These are phyloP conservation scores for Puya raimondii DNA, from an alignment of 176 grass and related monocot species.

Conservation along the genomic window DNA sequence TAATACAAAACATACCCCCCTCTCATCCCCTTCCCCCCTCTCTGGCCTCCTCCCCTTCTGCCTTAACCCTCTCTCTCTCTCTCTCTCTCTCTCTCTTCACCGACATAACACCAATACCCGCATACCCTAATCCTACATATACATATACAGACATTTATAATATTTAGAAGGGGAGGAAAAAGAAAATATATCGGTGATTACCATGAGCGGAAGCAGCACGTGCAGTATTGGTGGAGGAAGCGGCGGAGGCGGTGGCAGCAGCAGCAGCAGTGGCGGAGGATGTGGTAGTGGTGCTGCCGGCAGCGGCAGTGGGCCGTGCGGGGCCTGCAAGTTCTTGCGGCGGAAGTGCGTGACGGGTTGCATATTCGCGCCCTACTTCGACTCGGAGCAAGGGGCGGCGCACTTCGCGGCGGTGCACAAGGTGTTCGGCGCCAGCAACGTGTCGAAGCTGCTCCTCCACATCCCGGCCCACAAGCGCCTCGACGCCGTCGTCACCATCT, in stretches of 20 bases:
- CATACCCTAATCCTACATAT: no score
- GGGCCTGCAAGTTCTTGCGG: conserved; percentile 91
- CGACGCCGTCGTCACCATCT: conserved; percentile 94
- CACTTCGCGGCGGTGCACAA: conserved; percentile 98
- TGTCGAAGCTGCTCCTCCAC: conserved; percentile 93
- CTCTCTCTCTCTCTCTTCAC: conserved; percentile 5
- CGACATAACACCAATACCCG: neutral
- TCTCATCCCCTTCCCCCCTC: conserved; percentile 20
- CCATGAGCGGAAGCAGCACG: conserved; percentile 6
- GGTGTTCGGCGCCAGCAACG: conserved; percentile 98
- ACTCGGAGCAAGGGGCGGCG: conserved; percentile 89
- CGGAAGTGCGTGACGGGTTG: conserved; percentile 94
- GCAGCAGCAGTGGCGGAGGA: conserved; percentile 32
- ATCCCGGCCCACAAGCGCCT: conserved; percentile 90
- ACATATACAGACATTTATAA: no score
- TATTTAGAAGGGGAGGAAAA: neutral
- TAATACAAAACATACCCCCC: conserved; percentile 1
- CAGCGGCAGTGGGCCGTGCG: conserved; percentile 50
- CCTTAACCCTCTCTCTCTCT: conserved; percentile 11
- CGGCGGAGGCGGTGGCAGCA: conserved; percentile 27
- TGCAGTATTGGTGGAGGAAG: conserved; percentile 5
- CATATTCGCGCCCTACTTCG: conserved; percentile 96
- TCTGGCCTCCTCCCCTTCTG: conserved; percentile 6
- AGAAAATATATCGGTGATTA: neutral
- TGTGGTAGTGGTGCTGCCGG: conserved; percentile 9